Evolutionary conservation across 1,139 yeast genomes (phyloP).

Genomic region (Pichia sp.): DNA sequence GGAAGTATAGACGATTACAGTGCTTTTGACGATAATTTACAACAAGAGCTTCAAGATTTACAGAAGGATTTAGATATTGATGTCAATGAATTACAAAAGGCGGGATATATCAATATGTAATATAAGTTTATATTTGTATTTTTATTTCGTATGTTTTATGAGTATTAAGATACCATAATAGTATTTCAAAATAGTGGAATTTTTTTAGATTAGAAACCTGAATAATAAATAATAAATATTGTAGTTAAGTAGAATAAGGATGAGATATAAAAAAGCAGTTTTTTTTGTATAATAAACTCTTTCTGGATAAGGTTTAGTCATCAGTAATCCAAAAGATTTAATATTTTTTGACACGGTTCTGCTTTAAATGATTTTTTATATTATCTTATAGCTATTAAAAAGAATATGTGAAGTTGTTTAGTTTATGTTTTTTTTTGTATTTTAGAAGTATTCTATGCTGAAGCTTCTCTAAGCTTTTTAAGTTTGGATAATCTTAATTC

Average conservation of each 20-base stretch:
- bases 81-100: constrained; percentile 14
- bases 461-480: constrained; percentile 29
- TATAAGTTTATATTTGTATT: no score
- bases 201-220: constrained; percentile 16
- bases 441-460: constrained; percentile 6
- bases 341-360: no score
- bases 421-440: background rate
- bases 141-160: background rate
- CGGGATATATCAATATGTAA: constrained; percentile 14
- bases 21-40: constrained; percentile 14
- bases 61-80: constrained; percentile 22
- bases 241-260: no score
- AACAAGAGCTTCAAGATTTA: constrained; percentile 19
- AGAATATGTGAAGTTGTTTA: background rate
- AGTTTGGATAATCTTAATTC: constrained; percentile 32
- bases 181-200: background rate
- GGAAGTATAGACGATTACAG: constrained; percentile 1
- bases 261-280: no score
- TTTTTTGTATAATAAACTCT: no score
- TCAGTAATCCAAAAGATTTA: no score
- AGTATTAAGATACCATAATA: no score
- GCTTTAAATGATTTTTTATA: no score
- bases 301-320: no score
- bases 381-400: no score
- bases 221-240: constrained; percentile 10